These are phyloP conservation scores for Gentiana dahurica DNA, from an alignment of 257 asterid genomes.

Conservation along the genomic window DNA sequence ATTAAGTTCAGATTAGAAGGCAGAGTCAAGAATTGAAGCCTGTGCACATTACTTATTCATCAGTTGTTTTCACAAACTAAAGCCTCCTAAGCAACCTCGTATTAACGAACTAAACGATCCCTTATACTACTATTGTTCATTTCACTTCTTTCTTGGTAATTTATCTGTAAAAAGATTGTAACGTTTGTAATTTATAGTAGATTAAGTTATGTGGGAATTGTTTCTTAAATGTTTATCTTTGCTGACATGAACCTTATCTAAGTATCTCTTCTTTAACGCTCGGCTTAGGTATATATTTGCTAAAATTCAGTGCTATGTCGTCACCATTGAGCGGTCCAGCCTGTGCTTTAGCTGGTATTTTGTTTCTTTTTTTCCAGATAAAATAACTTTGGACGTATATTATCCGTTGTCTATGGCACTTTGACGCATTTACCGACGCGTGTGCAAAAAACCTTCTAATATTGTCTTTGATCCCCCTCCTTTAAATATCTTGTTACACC, in stretches of 20 bases:
- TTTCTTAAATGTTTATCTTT: neutral
- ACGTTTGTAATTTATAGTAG: neutral
- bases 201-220: neutral
- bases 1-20: too few relatives aligned
- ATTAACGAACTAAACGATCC: too few relatives aligned
- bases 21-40: too few relatives aligned
- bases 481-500: constrained; percentile 6
- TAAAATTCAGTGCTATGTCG: constrained; percentile 8
- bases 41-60: too few relatives aligned
- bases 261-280: neutral
- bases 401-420: constrained; percentile 11
- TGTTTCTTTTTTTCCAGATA: constrained; percentile 30
- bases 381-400: constrained; percentile 11
- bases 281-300: neutral
- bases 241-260: constrained; percentile 1
- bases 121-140: too few relatives aligned
- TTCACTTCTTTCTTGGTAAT: too few relatives aligned
- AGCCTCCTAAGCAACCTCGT: too few relatives aligned
- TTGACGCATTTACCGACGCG: constrained; percentile 14
- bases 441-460: constrained; percentile 10
- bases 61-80: too few relatives aligned
- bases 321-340: constrained; percentile 29
- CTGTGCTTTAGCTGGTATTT: constrained; percentile 46
- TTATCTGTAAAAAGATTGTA: neutral
- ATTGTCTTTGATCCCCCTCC: constrained; percentile 16